Evolutionary conservation across 176 grass and related monocot species (phyloP).

Genomic region (Aegilops tauschii): DNA sequence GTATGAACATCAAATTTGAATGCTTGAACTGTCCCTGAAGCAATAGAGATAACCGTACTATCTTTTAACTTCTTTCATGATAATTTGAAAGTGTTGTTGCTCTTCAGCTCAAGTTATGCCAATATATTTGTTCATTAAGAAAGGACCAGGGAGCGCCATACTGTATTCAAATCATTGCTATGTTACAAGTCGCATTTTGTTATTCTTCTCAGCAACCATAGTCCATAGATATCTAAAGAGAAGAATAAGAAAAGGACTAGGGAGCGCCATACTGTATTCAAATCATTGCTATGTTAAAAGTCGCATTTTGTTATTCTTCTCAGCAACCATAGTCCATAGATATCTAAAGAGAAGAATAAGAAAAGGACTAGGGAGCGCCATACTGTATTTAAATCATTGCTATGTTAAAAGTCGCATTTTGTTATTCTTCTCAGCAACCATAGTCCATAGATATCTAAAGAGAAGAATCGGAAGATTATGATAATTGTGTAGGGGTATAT

Average conservation of each 20-base stretch:
- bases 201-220: constrained; percentile 6
- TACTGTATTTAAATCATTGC: not conserved
- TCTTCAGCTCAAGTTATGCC: constrained; percentile 3
- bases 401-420: not conserved
- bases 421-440: constrained; percentile 5
- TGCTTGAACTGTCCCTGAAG: not conserved
- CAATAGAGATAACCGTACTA: not conserved
- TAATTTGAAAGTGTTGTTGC: not conserved
- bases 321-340: constrained; percentile 8
- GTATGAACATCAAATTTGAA: not conserved
- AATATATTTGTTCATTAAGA: not conserved
- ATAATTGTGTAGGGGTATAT: constrained; percentile 4
- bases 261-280: not conserved
- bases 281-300: not conserved
- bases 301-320: not conserved
- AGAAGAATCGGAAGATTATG: not conserved
- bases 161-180: constrained; percentile 1
- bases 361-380: not conserved
- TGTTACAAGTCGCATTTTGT: not conserved
- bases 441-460: not conserved
- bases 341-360: not conserved
- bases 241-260: not conserved
- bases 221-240: not conserved
- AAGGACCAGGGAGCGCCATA: not conserved
- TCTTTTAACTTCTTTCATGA: not conserved